A percentile compares a stretch with the other conserved stretches of the same genome.
These are phyloP conservation scores for Fusarium kyushuense DNA, from an alignment of 2,329 filamentous ascomycete genomes.

Conservation along the genomic window DNA sequence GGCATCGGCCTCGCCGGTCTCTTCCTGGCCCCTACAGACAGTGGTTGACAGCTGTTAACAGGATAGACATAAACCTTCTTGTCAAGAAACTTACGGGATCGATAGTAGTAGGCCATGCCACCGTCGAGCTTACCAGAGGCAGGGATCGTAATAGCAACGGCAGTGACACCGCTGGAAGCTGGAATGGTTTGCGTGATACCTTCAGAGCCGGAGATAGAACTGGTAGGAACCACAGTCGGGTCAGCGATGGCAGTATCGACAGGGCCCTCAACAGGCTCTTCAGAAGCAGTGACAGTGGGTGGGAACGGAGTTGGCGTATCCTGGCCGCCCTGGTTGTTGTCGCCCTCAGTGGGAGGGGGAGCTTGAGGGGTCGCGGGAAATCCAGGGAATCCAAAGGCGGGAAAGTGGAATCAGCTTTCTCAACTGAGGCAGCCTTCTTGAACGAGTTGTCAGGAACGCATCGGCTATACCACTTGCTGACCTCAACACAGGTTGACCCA, in stretches of 20 bases:
- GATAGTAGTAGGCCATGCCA: constrained; percentile 40
- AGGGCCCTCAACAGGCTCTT: not conserved
- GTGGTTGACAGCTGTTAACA: constrained; percentile 29
- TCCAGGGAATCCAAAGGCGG: not conserved
- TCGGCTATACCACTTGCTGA: constrained; percentile 43
- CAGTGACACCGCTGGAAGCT: constrained; percentile 32
- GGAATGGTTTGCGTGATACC: constrained; percentile 40
- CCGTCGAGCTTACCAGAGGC: constrained; percentile 40
- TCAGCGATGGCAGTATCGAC: not conserved
- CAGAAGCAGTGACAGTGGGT: constrained; percentile 3
- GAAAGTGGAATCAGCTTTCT: constrained; percentile 9
- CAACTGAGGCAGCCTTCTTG: constrained; percentile 3
- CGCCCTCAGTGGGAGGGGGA: not conserved
- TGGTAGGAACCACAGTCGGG: constrained; percentile 5
- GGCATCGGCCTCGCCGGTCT: constrained; percentile 50
- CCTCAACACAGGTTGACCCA: constrained; percentile 29
- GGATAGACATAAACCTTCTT: too few species aligned
- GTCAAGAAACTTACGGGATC: constrained; percentile 32
- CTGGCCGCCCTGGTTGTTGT: constrained; percentile 3
- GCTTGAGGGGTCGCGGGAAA: not conserved
- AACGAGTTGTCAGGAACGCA: constrained; percentile 22
- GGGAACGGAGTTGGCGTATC: not conserved
- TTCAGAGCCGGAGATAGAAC: constrained; percentile 16
- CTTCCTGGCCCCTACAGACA: constrained; percentile 47
- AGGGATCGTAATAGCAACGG: constrained; percentile 36